Evolutionary conservation across 306 rosid genomes (phyloP), one percentile per base, ranked within the genome.

Genomic region (Inga oerstediana): DNA sequence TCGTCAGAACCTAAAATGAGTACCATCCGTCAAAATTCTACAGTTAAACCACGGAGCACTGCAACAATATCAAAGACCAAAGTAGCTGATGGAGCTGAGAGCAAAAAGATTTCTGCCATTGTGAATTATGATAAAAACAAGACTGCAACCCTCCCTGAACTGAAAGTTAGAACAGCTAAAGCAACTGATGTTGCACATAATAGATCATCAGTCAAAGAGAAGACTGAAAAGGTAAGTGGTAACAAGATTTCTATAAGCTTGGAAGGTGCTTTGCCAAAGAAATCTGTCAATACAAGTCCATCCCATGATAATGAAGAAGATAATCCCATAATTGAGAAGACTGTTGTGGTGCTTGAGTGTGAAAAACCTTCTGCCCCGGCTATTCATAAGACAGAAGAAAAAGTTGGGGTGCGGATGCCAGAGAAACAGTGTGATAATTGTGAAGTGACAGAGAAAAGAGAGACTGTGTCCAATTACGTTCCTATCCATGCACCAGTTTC

Each of bases 101-200:
- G 74, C 83, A 94, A 93, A 82, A 93, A 90, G 84, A 83, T 94
- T 86, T 94, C 98, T 37, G 97, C 95, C 17, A 91, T 97, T 59
- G 89, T 97, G 81, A 94, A 68, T 85, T 83, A 91, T 78, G 97
- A 97, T 86, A 90, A 85, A 88, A 94, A 90, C 91, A 97, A 88
- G 88, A 90, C 91, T 52, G 97, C 97, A 27, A 91, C 92, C 75
- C 98, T 94, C 20, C 97, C 99, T 39, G 99, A 97, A 88, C 90
- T 97, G 86, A 97, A 97, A 85, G 90, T 94, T 80, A 90, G 88
- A 87, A 94, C 97, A 72, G 27, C 94, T 32, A 94, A 84, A 68
- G 91, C 90, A 80, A 90, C 89, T 82, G 91, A 82, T 62, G 62
- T 59, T 85, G 85, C 84, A 46, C 87, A 82, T 80, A 87, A 87